These are phyloP conservation scores for Fusarium stilboides DNA, from an alignment of 2,329 filamentous ascomycete genomes.

Conservation along the genomic window DNA sequence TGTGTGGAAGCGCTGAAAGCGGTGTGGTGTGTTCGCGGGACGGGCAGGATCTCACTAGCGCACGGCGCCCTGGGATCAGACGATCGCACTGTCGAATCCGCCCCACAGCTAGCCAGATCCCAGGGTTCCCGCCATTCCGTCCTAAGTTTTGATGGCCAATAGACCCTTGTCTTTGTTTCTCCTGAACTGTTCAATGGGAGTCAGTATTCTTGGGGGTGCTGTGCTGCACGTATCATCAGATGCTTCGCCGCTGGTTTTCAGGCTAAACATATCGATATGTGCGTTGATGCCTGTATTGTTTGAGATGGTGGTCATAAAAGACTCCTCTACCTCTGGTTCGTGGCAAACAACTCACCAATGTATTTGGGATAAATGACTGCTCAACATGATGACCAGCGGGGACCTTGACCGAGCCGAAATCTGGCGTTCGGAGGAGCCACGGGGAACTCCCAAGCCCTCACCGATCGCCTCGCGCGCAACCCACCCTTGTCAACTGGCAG, in stretches of 20 bases:
- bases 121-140: constrained; percentile 49
- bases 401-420: constrained; percentile 41
- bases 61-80: constrained; percentile 49
- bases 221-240: constrained; percentile 18
- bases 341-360: constrained; percentile 40
- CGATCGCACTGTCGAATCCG: constrained; percentile 49
- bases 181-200: constrained; percentile 30
- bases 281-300: constrained; percentile 9
- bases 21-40: constrained; percentile 50
- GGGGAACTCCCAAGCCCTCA: constrained; percentile 41
- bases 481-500: constrained; percentile 37
- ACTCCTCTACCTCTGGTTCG: constrained; percentile 16
- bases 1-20: constrained; percentile 35
- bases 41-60: constrained; percentile 52
- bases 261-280: constrained; percentile 31
- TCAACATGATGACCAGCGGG: constrained; percentile 31
- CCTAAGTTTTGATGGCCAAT: constrained; percentile 34
- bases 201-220: constrained; percentile 4
- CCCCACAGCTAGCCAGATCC: constrained; percentile 51
- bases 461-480: constrained; percentile 45
- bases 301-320: constrained; percentile 5
- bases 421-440: constrained; percentile 38
- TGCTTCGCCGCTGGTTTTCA: constrained; percentile 34
- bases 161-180: constrained; percentile 42
- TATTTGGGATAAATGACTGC: constrained; percentile 36